Evolutionary conservation across 192 early-diverging fungal species (phyloP), one percentile per base, ranked within the genome.

Genomic region (Coemansia sp.): DNA sequence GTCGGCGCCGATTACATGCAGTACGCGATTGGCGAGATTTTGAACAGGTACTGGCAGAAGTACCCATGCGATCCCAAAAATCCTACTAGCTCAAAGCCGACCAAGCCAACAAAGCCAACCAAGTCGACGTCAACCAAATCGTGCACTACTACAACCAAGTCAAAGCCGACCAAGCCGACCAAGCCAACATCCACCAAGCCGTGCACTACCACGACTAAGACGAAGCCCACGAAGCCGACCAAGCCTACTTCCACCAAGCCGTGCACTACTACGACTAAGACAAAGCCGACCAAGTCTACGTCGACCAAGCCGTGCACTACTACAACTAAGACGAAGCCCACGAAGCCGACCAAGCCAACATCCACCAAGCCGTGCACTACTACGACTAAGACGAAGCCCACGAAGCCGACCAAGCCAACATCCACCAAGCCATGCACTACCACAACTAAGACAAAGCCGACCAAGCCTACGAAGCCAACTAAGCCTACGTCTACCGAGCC

Each of bases 1-100:
- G 47, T 51, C 20, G 47, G 47, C 20, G n/a, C 47, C 20, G 47
- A 51, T 51, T 51, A 51, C 47, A 51, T 51, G 47, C 47, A 51
- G 9, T 51, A 22, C 47, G 18, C 47, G 20, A 51, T 51, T 22
- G 47, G 47, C 47, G 20, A 20, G 47, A 22, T 51, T 51, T 22
- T 51, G 47, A 51, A 51, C 20, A 22, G n/a, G n/a, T 51, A 51
- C 47, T 51, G 47, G 47, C 18, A 22, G n/a, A 22, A 51, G 6
- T 22, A 51, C 47, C 47, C 47, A 7, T 51, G 47, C 47, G 47
- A 22, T 51, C 44, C 44, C 16, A 46, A 46, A 18, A 51, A 51
- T 20, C 47, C 47, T 51, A 22, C 20, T 22, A 16, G 16, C 46
- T n/a, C 46, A n/a, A 16, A 7, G 6, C 18, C 46, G 15, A 49